A percentile compares a stretch with the other conserved stretches of the same genome.
These are phyloP conservation scores for Globisporangium orthogonon DNA, from an alignment of 352 stramenopile genomes.

Conservation along the genomic window DNA sequence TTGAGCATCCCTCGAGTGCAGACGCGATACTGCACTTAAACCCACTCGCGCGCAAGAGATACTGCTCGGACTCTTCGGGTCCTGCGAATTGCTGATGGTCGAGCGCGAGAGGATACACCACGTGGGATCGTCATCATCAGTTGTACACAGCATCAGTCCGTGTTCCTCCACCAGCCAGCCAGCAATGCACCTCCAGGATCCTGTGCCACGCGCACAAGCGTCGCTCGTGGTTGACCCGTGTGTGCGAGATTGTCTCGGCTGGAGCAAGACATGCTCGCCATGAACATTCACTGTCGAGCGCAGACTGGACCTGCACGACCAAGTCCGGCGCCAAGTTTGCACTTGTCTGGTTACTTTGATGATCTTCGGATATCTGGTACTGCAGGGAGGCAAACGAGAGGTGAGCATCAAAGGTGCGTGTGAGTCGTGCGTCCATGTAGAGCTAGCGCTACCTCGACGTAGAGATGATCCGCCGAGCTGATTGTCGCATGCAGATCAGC, in stretches of 20 bases:
- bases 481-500: constrained; percentile 1
- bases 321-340: background rate
- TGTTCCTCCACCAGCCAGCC: background rate
- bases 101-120: background rate
- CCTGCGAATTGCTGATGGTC: constrained; percentile 15
- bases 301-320: constrained; percentile 7
- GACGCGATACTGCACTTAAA: constrained; percentile 7
- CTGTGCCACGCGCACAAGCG: constrained; percentile 28
- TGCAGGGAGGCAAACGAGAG: background rate
- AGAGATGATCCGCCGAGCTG: constrained; percentile 9
- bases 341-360: background rate
- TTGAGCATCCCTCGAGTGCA: constrained; percentile 7
- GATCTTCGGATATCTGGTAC: constrained; percentile 9
- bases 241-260: background rate
- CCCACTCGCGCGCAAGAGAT: constrained; percentile 14
- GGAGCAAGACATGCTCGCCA: constrained; percentile 30
- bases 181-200: constrained; percentile 16
- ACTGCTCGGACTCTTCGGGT: constrained; percentile 23
- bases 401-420: too few relatives aligned
- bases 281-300: constrained; percentile 17
- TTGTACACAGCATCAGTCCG: constrained; percentile 1
- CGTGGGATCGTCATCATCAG: background rate
- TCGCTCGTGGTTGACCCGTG: background rate
- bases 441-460: constrained; percentile 8
- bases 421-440: background rate